A percentile compares a stretch with the other conserved stretches of the same genome.
Evolutionary conservation across 768 basidiomycete species (phyloP).

Genomic region (Russula emetica): DNA sequence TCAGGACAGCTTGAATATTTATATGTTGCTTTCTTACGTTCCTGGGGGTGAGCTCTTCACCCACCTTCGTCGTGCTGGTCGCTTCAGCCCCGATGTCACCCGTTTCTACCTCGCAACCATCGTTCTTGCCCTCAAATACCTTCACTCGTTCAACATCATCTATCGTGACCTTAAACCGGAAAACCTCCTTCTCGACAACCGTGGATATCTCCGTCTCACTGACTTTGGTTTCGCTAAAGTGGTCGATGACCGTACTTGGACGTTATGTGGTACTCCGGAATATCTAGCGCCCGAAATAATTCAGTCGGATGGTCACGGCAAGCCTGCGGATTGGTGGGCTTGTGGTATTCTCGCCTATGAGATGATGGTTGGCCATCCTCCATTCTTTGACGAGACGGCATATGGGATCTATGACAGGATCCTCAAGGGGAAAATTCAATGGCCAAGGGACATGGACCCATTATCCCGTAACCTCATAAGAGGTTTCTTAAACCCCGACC

Average conservation of each 20-base stretch:
- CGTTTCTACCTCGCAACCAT: constrained; percentile 97
- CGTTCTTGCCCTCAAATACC: constrained; percentile 88
- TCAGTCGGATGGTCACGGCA: constrained; percentile 94
- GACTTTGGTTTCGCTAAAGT: constrained; percentile 99
- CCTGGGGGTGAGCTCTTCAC: constrained; percentile 98
- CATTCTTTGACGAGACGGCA: constrained; percentile 97
- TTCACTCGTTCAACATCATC: constrained; percentile 95
- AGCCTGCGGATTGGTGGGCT: constrained; percentile 99
- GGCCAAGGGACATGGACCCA: constrained; percentile 87
- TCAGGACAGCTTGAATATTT: constrained; percentile 94
- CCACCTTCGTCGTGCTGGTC: constrained; percentile 86
- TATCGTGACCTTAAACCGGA: constrained; percentile 99
- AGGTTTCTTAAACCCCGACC: constrained; percentile 87
- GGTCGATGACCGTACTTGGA: constrained; percentile 97
- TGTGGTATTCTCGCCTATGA: constrained; percentile 96
- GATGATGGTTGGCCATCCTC: constrained; percentile 98
- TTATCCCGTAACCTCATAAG: constrained; percentile 85
- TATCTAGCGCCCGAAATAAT: constrained; percentile 99
- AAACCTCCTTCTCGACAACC: constrained; percentile 91
- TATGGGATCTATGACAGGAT: constrained; percentile 99
- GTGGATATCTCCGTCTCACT: constrained; percentile 90
- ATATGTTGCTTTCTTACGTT: constrained; percentile 95
- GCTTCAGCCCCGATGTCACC: constrained; percentile 95
- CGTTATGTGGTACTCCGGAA: constrained; percentile 92
- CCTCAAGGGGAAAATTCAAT: constrained; percentile 78